Evolutionary conservation across 495 filamentous ascomycete genomes (phyloP).

Genomic region (Penicillium malachiteum): DNA sequence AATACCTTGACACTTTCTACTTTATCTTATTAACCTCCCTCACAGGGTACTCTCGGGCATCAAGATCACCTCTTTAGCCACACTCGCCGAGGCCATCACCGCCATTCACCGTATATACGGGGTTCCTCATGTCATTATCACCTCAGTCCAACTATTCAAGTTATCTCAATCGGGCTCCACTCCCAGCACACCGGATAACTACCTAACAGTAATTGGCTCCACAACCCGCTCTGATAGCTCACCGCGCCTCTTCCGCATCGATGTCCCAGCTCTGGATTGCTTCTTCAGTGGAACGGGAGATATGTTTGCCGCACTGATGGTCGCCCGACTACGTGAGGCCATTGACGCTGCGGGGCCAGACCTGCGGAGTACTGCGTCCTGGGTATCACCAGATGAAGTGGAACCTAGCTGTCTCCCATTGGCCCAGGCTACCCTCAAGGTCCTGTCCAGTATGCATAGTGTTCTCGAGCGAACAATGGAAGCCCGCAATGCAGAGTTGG

Average conservation of each 20-base stretch:
- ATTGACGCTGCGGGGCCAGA: constrained; percentile 42
- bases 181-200: constrained; percentile 41
- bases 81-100: constrained; percentile 69
- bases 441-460: constrained; percentile 89
- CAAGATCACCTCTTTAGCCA: constrained; percentile 73
- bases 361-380: constrained; percentile 54
- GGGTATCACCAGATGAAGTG: constrained; percentile 69
- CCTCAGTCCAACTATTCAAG: constrained; percentile 64
- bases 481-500: constrained; percentile 58
- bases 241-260: constrained; percentile 77
- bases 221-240: constrained; percentile 59
- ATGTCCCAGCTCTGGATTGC: constrained; percentile 81
- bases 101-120: constrained; percentile 72
- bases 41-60: constrained; percentile 74
- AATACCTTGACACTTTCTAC: too few relatives aligned
- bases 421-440: constrained; percentile 78
- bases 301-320: constrained; percentile 92
- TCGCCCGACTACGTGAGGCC: constrained; percentile 87
- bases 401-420: constrained; percentile 71
- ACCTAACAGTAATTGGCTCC: constrained; percentile 76
- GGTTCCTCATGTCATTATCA: constrained; percentile 90
- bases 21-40: not conserved
- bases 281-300: constrained; percentile 96
- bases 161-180: constrained; percentile 36
- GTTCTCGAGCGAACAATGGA: constrained; percentile 75